Conservation (phyloP, 495 filamentous ascomycete species). For the Aspergillus coremiiformis region DNA sequence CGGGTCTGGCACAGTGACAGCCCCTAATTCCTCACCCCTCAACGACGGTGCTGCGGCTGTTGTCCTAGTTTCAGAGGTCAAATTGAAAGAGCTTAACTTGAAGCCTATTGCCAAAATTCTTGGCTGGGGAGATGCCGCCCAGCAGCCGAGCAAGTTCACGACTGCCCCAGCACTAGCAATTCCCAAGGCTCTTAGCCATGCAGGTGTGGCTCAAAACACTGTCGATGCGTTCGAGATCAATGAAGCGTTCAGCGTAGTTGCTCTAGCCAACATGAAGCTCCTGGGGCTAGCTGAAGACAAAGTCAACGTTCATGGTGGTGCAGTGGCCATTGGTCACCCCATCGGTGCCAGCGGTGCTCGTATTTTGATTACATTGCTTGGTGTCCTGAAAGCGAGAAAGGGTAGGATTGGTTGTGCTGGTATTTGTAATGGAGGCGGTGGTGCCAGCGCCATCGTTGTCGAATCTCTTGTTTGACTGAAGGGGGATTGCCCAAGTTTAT, state of each 20-base stretch:
- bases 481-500: not conserved
- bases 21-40: conserved; percentile 94
- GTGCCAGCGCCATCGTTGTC: conserved; percentile 83
- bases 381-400: conserved; percentile 81
- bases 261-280: conserved; percentile 89
- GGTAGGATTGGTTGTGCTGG: conserved; percentile 89
- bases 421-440: conserved; percentile 97
- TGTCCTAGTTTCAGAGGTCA: conserved; percentile 83
- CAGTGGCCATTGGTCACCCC: conserved; percentile 92
- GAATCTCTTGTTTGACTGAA: conserved; percentile 46
- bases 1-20: conserved; percentile 77
- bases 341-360: conserved; percentile 89
- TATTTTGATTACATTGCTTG: conserved; percentile 83
- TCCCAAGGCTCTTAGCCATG: conserved; percentile 92
- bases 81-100: conserved; percentile 77
- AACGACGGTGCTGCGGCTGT: conserved; percentile 90
- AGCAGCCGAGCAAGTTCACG: conserved; percentile 88
- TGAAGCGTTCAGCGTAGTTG: conserved; percentile 96
- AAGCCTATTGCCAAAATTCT: conserved; percentile 92
- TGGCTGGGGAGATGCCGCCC: conserved; percentile 91
- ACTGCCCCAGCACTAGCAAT: conserved; percentile 91
- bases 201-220: conserved; percentile 61
- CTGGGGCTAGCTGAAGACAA: conserved; percentile 71
- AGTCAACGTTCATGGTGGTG: conserved; percentile 92
- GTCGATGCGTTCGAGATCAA: conserved; percentile 98